phyloP scores from a whole-genome alignment of 495 filamentous ascomycete genomes.

The Tuber microsphaerosporum region DNA sequence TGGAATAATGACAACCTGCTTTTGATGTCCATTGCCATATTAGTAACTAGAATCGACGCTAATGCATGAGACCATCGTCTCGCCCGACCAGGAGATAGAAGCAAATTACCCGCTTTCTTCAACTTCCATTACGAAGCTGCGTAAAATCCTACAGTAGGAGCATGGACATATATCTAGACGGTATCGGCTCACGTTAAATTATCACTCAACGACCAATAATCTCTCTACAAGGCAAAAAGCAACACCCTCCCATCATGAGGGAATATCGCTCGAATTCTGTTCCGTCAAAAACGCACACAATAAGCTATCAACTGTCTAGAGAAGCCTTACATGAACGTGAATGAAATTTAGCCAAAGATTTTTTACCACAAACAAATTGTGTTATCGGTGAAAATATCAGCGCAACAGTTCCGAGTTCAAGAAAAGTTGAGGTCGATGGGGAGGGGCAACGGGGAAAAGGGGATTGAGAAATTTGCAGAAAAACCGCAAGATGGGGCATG shows the following conservation, averaged over 20 bases:
- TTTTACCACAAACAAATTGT: not conserved
- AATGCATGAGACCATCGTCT: no score
- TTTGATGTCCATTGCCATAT: no score
- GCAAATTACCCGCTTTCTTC: not conserved
- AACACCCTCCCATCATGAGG: not conserved
- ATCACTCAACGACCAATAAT: not conserved
- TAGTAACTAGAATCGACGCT: no score
- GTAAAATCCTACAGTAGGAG: not conserved
- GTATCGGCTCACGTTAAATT: not conserved
- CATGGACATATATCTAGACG: not conserved
- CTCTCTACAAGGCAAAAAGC: not conserved
- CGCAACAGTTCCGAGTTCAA: not conserved
- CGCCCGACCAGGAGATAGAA: not conserved
- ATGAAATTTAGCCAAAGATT: constrained; percentile 3
- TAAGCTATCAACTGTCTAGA: constrained; percentile 5
- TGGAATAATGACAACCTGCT: no score
- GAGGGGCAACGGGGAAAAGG: not conserved
- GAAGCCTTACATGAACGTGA: not conserved
- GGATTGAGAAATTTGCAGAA: not conserved
- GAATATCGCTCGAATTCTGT: constrained; percentile 3
- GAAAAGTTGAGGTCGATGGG: not conserved
- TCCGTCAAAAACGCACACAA: constrained; percentile 1
- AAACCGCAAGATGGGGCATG: not conserved
- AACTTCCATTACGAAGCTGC: not conserved
- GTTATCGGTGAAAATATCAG: constrained; percentile 1